Evolutionary conservation across 78 protist species (phyloP).

Genomic region (Planoprotostelium fungivorum): DNA sequence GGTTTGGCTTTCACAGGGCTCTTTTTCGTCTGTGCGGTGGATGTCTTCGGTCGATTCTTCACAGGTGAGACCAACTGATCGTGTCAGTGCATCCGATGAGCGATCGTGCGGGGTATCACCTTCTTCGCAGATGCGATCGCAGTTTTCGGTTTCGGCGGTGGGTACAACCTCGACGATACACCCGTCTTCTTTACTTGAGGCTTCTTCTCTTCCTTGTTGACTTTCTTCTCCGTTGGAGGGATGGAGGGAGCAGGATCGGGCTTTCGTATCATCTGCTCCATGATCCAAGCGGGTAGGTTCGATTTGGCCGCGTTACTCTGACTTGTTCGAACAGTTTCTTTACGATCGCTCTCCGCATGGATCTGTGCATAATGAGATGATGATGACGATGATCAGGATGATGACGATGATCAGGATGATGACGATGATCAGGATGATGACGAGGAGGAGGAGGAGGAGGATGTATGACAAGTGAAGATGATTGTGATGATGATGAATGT

Average conservation of each 20-base stretch:
- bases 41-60: too few species aligned
- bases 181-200: background rate
- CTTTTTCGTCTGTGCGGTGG: too few species aligned
- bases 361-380: too few species aligned
- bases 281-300: background rate
- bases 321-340: too few species aligned
- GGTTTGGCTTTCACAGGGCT: too few species aligned
- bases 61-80: too few species aligned
- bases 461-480: background rate
- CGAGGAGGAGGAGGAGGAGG: background rate
- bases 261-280: background rate
- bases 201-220: background rate
- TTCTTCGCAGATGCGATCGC: background rate
- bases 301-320: background rate
- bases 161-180: background rate
- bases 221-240: background rate
- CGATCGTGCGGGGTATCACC: too few species aligned
- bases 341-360: too few species aligned
- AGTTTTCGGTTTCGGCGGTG: background rate
- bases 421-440: background rate
- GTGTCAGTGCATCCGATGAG: too few species aligned
- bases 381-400: too few species aligned
- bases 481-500: background rate
- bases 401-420: too few species aligned
- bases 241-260: background rate